Evolutionary conservation across 495 filamentous ascomycete species (phyloP), one percentile per base, ranked within the genome.

Genomic region (Xylaria castorea): DNA sequence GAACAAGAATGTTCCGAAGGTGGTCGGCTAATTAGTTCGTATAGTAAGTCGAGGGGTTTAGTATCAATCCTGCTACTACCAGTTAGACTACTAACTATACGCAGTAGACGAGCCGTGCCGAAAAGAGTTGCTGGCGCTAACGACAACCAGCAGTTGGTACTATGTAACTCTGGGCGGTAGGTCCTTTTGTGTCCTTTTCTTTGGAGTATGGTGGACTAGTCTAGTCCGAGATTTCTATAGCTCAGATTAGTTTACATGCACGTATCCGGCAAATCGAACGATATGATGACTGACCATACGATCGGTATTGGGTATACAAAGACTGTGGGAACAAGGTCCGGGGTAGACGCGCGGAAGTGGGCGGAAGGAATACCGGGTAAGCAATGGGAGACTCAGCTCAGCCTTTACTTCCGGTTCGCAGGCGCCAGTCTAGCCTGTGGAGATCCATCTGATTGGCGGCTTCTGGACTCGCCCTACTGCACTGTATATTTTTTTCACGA

Each of bases 301-400:
- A 68, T 68, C 4, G 12, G 30, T 9, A 44, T 12, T 36, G 32
- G 20, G 38, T 64, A 34, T 53, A 32, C 46, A 48, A 53, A 68
- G 66, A 42, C 32, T 25, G 20, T 36, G 34, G 46, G 34, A 32
- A 8, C 46, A 22, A 22, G 50, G 66, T 8, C 34, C 27, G 66
- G 66, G 50, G 66, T 68, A 68, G 44, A 57, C 50, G 66, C 66
- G 66, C 64, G 64, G 66, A 44, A 68, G 66, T 55, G 66, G 50
- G 66, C 34, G 50, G 50, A 44, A 68, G 46, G 44, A 68, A 9
- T 57, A 30, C 66, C 50, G 50, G 50, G 48, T 57, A n/a, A 53
- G 46, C 30, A 53, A 18, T 53, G 20, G 38, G 5, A 9, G 14
- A 16, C 42, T 16, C 22, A 25, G 30, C 20, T 42, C 22, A 44